Evolutionary conservation across 208 protist species (phyloP), one percentile per base, ranked within the genome.

Genomic region (Wallacemonas sp.): DNA sequence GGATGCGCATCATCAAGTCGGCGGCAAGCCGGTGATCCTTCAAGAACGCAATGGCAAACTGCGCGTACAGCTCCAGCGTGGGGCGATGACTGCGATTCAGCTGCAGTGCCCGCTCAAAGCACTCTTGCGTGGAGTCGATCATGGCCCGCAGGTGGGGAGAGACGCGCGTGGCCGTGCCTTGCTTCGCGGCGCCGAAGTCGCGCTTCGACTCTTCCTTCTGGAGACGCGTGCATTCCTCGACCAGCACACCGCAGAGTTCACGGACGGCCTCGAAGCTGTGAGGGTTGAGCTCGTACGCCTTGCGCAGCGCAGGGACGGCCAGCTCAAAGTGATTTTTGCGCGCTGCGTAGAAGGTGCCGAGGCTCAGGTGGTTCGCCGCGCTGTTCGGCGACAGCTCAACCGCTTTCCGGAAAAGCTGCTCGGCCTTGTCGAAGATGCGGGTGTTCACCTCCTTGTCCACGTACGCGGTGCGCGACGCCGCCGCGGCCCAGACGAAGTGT

Each of bases 311-410:
- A 34, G 49, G 21, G 30, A 91, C 74, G 4, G 87, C 83, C 43
- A 89, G 81, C n/a, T 89, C 73, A 58, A 90, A 88, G 61, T 83
- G 67, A 48, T 87, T 72, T 32, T 68, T 75, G 14, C 78, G 62
- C 26, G 78, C 80, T 11, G 84, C 76, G 70, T 88, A 93, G 67
- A 89, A 86, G 19, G 72, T 67, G 39, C 87, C 84, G 46, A 93
- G 74, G 17, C 80, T 70, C 12, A 77, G 78, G 29, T 77, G 71
- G 21, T 78, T 67, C 6, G 55, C 65, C 32, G 83, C 58, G 55
- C 69, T 82, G 48, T 72, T 60, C 6, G 87, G 84, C 34, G 81
- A 73, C 36, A 72, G 56, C 23, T 68, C 71, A 8, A 87, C 72
- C 6, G 77, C 76, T 3, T 74, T 61, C 55, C 65, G 66, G 49